These are phyloP conservation scores for Pyrrhoderma lamaoense DNA, from an alignment of 1,284 basidiomycete genomes.

Conservation along the genomic window DNA sequence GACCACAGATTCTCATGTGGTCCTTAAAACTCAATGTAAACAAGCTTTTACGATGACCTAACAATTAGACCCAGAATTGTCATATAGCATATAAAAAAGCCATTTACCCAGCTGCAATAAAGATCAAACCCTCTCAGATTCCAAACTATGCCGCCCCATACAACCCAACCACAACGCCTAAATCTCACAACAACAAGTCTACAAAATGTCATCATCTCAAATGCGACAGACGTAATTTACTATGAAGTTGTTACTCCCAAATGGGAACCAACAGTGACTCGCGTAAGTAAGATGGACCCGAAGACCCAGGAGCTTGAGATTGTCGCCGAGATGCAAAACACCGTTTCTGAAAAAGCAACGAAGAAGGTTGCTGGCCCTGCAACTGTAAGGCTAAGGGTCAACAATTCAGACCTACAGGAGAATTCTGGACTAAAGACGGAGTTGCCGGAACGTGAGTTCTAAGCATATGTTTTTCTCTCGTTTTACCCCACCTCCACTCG, in stretches of 20 bases:
- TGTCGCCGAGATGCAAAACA: constrained; percentile 31
- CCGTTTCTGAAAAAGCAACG: constrained; percentile 17
- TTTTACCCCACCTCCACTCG: too few relatives aligned
- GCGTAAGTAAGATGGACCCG: constrained; percentile 29
- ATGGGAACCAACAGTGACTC: constrained; percentile 34
- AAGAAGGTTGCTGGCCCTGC: constrained; percentile 19
- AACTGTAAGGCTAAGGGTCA: constrained; percentile 26
- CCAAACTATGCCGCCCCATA: neutral
- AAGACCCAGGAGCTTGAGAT: constrained; percentile 29
- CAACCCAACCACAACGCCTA: constrained; percentile 27
- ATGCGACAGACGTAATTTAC: constrained; percentile 32
- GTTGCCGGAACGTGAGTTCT: constrained; percentile 12
- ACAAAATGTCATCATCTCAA: constrained; percentile 34
- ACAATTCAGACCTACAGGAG: constrained; percentile 24
- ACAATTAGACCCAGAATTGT: too few relatives aligned
- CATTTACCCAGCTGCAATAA: too few relatives aligned
- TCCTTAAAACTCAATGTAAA: too few relatives aligned
- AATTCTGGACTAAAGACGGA: constrained; percentile 26
- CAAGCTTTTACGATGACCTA: too few relatives aligned
- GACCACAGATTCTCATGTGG: too few relatives aligned
- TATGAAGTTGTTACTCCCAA: constrained; percentile 37
- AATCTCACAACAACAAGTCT: constrained; percentile 33
- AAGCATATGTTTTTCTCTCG: too few relatives aligned
- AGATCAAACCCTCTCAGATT: too few relatives aligned
- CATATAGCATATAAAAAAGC: too few relatives aligned